Percentiles rank a stretch among this genome's conserved stretches.
Evolutionary conservation across 2,329 filamentous ascomycete species (phyloP).

Genomic region (Aureobasidium leucospermi): DNA sequence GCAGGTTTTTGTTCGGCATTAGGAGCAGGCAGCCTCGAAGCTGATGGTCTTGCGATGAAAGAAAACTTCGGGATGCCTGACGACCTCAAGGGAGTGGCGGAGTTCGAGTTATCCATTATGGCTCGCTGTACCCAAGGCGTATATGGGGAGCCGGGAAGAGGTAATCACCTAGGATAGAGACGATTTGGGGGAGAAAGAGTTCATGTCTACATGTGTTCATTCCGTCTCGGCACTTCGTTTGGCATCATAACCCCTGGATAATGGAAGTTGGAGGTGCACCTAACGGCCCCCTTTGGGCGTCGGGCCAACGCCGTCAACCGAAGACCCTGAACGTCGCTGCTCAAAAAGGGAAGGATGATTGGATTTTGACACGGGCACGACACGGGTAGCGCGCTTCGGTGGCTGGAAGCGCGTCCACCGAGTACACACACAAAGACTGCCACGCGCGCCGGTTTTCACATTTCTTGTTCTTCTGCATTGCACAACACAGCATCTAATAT

Average conservation of each 20-base stretch:
- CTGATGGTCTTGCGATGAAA: slow-evolving; percentile 15
- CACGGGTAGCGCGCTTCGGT: neutral
- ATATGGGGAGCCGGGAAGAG: neutral
- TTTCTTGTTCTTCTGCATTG: slow-evolving; percentile 4
- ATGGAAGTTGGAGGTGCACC: neutral
- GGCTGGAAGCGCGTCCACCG: neutral
- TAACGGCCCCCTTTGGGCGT: neutral
- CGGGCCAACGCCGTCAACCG: neutral
- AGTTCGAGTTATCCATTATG: slow-evolving; percentile 25
- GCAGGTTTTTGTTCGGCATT: slow-evolving; percentile 1
- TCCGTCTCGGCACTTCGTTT: slow-evolving; percentile 7
- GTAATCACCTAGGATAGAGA: neutral
- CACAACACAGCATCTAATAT: neutral
- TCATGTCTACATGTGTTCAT: slow-evolving; percentile 1
- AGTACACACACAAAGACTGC: neutral
- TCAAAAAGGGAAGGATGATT: slow-evolving; percentile 3
- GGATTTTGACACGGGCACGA: neutral
- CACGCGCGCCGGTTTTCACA: neutral
- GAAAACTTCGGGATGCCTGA: slow-evolving; percentile 12
- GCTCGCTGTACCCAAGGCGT: slow-evolving; percentile 28
- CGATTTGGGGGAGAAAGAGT: neutral
- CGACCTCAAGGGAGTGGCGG: slow-evolving; percentile 13
- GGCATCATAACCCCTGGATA: slow-evolving; percentile 8
- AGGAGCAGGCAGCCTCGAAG: slow-evolving; percentile 14
- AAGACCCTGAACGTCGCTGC: neutral